phyloP scores from a whole-genome alignment of 106 monocot species.

The Gastrodia elata region DNA sequence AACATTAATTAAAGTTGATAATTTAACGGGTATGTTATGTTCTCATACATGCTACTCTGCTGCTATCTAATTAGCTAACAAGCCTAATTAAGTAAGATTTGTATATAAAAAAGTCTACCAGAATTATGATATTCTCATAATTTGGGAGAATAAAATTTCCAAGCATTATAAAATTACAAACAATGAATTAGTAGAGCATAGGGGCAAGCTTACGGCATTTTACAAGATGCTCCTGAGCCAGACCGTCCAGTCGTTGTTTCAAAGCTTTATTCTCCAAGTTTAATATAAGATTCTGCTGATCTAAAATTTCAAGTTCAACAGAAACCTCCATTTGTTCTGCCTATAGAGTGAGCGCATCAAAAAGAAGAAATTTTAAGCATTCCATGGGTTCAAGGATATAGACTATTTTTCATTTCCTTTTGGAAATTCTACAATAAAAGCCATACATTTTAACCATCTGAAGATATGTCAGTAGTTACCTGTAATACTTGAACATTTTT shows the following conservation, averaged over 20 bases:
- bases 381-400: constrained; percentile 3
- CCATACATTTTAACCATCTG: neutral
- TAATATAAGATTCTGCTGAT: constrained; percentile 69
- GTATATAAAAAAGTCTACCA: neutral
- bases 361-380: neutral
- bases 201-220: constrained; percentile 47
- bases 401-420: neutral
- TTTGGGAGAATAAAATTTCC: neutral
- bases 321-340: constrained; percentile 57
- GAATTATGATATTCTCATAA: neutral
- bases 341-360: constrained; percentile 18
- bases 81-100: neutral
- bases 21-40: neutral
- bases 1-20: neutral
- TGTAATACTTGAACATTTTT: constrained; percentile 73
- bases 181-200: neutral
- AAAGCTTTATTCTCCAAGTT: constrained; percentile 81
- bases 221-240: constrained; percentile 67
- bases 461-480: constrained; percentile 27
- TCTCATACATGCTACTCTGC: neutral
- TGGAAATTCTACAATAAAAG: neutral
- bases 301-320: constrained; percentile 68
- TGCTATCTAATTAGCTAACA: neutral
- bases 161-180: neutral
- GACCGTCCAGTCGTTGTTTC: constrained; percentile 60